A percentile compares a stretch with the other conserved stretches of the same genome.
Conservation (phyloP, 495 filamentous ascomycete species). For the Neurospora tetrasperma region DNA sequence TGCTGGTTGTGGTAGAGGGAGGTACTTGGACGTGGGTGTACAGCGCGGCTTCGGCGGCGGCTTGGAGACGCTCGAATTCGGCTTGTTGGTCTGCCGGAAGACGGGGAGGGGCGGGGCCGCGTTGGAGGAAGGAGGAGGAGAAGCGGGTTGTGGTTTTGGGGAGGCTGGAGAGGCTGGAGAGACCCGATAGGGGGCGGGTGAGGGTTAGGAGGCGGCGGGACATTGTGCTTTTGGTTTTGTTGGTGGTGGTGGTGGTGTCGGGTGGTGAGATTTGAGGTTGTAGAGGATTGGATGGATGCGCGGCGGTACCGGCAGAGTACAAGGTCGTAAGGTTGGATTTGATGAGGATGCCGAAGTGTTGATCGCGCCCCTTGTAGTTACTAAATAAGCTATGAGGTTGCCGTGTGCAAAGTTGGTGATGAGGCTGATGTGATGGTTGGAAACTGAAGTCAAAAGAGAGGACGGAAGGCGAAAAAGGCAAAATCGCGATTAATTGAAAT, state of each 20-base stretch:
- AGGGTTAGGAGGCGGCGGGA: conserved; percentile 8
- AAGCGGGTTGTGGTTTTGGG: not conserved
- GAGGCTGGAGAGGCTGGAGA: not conserved
- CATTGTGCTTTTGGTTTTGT: conserved; percentile 6
- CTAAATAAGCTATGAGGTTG: no score
- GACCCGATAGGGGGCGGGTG: conserved; percentile 3
- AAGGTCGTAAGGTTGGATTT: no score
- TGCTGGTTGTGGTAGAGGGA: conserved; percentile 2
- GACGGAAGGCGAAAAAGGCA: not conserved
- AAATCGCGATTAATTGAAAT: not conserved
- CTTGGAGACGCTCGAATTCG: conserved; percentile 82
- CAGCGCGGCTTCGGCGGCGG: conserved; percentile 30
- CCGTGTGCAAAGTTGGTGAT: no score
- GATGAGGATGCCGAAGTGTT: no score
- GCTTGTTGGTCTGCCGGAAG: conserved; percentile 84
- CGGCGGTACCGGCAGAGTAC: not conserved
- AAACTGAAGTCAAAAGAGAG: no score
- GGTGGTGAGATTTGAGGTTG: not conserved
- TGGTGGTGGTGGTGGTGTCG: not conserved
- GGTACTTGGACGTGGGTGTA: conserved; percentile 15
- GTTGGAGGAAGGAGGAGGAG: conserved; percentile 28
- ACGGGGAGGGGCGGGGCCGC: conserved; percentile 63
- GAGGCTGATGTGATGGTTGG: no score
- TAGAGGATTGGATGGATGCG: not conserved
- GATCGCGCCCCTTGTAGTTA: no score